Percentiles rank a stretch among this genome's conserved stretches.
phyloP scores from a whole-genome alignment of 2,329 filamentous ascomycete genomes.

The Pseudogymnoascus sp. region DNA sequence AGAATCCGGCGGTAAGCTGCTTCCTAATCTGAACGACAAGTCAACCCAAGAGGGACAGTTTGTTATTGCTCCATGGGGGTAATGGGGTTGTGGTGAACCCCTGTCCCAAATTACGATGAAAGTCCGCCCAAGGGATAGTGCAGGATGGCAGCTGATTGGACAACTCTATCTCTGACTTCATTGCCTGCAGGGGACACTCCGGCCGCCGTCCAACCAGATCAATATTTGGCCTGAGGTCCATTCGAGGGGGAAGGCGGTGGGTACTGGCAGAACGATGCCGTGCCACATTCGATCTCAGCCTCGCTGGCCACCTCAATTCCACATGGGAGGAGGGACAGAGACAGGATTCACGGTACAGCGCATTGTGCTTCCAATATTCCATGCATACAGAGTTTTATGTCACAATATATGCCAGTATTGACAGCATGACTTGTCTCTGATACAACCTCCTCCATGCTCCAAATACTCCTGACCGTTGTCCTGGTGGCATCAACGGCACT shows the following conservation, averaged over 20 bases:
- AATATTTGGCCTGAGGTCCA: not conserved
- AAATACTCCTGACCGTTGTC: conserved; percentile 24
- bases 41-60: conserved; percentile 4
- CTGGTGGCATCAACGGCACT: conserved; percentile 28
- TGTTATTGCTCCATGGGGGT: conserved; percentile 1
- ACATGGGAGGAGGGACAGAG: not conserved
- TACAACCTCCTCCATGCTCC: conserved; percentile 23
- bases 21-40: not conserved
- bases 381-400: not conserved
- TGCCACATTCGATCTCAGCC: not conserved
- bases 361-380: not conserved
- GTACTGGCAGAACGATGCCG: not conserved
- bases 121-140: not conserved
- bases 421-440: not conserved
- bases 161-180: not conserved
- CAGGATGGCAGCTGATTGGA: not conserved
- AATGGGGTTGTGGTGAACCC: not conserved
- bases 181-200: not conserved
- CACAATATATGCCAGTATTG: not conserved
- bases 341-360: not conserved
- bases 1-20: not conserved
- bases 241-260: conserved; percentile 1
- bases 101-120: not conserved
- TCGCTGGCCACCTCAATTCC: not conserved
- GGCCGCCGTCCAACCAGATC: not conserved